A percentile compares a stretch with the other conserved stretches of the same genome.
These are phyloP conservation scores for Rhynchosporium secalis DNA, from an alignment of 2,329 filamentous ascomycete species.

Conservation along the genomic window DNA sequence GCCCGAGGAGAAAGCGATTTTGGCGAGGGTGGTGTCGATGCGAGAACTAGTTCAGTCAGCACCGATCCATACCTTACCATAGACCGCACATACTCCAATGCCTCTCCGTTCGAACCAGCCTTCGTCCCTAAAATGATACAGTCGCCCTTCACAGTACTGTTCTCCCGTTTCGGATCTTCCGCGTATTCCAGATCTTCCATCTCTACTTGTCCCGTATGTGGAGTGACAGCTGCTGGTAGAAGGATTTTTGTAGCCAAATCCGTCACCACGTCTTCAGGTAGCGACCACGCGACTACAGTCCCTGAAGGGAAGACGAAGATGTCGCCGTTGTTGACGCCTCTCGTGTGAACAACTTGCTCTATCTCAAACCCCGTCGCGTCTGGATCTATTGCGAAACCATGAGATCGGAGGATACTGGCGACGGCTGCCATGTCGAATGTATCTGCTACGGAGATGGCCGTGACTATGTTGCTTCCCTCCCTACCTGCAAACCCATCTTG, in stretches of 20 bases:
- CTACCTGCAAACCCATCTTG: conserved; percentile 36
- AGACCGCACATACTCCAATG: conserved; percentile 25
- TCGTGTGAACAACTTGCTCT: conserved; percentile 63
- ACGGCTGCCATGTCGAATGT: conserved; percentile 65
- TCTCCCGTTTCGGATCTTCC: conserved; percentile 70
- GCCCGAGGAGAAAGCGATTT: conserved; percentile 95
- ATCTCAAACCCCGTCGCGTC: conserved; percentile 61
- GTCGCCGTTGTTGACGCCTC: conserved; percentile 69
- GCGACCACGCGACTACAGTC: conserved; percentile 88
- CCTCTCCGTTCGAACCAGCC: conserved; percentile 48
- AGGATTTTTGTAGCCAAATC: conserved; percentile 71
- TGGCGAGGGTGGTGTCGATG: conserved; percentile 72
- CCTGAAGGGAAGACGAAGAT: conserved; percentile 96
- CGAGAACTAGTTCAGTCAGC: conserved; percentile 27
- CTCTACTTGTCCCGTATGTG: conserved; percentile 72
- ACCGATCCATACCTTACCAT: neutral
- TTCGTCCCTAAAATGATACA: conserved; percentile 86
- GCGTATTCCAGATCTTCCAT: conserved; percentile 88
- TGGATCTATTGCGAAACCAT: conserved; percentile 63
- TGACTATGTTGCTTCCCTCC: conserved; percentile 47
- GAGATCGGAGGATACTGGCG: conserved; percentile 55
- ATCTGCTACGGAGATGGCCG: conserved; percentile 62
- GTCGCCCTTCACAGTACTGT: conserved; percentile 80
- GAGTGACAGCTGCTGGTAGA: conserved; percentile 71
- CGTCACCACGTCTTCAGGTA: conserved; percentile 72